Evolutionary conservation across 495 filamentous ascomycete genomes (phyloP).

Genomic region (Talaromyces thailandensis): DNA sequence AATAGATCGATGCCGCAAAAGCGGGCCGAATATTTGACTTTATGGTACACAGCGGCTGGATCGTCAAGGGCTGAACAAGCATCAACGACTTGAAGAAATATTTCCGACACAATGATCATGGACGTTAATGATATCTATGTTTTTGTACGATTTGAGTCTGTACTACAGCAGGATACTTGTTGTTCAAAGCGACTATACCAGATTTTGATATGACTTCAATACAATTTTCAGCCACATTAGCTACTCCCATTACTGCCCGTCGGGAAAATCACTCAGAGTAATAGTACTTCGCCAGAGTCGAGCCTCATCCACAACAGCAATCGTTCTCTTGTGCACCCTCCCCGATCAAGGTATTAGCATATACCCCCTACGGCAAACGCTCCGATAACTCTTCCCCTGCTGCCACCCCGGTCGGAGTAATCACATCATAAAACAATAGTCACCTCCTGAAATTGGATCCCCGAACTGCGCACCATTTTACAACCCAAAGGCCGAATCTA

Average conservation of each 20-base stretch:
- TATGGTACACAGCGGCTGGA: slow-evolving; percentile 88
- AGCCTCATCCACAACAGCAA: slow-evolving; percentile 4
- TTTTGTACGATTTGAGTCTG: not conserved
- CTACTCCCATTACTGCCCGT: not conserved
- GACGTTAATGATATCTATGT: not conserved
- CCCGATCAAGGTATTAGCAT: slow-evolving; percentile 3
- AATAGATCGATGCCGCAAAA: slow-evolving; percentile 56
- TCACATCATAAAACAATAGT: slow-evolving; percentile 7
- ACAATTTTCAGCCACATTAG: not conserved
- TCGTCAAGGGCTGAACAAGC: slow-evolving; percentile 47
- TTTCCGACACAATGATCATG: not conserved
- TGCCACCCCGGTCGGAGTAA: slow-evolving; percentile 9
- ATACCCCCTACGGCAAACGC: slow-evolving; percentile 3
- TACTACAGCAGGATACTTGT: not conserved
- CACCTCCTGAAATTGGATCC: slow-evolving; percentile 8
- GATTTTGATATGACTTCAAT: not conserved
- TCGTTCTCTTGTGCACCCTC: slow-evolving; percentile 1
- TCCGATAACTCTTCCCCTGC: slow-evolving; percentile 3
- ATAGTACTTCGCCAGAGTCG: slow-evolving; percentile 1
- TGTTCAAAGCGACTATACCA: not conserved
- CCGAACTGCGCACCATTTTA: slow-evolving; percentile 3
- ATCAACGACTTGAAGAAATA: not conserved
- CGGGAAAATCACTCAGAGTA: slow-evolving; percentile 5
- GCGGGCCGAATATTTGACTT: slow-evolving; percentile 79
- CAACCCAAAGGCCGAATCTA: no score